These are phyloP conservation scores for Lactuca saligna DNA, from an alignment of 129 eudicot genomes.

Conservation along the genomic window DNA sequence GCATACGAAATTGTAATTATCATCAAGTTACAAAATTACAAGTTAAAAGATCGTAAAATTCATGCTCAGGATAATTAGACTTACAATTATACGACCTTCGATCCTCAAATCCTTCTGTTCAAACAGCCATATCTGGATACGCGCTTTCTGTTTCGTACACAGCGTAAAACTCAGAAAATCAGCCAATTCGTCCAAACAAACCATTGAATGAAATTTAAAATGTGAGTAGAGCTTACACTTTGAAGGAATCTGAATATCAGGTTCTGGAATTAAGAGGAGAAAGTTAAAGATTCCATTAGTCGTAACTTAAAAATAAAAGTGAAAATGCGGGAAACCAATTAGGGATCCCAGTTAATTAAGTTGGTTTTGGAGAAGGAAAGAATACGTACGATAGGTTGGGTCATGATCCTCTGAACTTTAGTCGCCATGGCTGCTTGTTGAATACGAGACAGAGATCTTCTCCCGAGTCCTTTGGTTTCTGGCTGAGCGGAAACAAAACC, in stretches of 20 bases:
- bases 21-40: background rate
- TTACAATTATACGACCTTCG: constrained; percentile 78
- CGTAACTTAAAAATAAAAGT: background rate
- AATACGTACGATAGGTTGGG: constrained; percentile 67
- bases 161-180: background rate
- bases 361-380: background rate
- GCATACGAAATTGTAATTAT: background rate
- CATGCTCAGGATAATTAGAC: background rate
- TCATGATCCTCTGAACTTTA: constrained; percentile 86
- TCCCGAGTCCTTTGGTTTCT: background rate
- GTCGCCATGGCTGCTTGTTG: constrained; percentile 65
- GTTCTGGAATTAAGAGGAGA: constrained; percentile 36
- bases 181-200: background rate
- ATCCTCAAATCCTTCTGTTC: constrained; percentile 87
- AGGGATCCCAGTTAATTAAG: background rate
- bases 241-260: constrained; percentile 79
- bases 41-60: background rate
- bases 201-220: background rate
- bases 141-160: constrained; percentile 53
- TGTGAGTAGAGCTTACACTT: constrained; percentile 44
- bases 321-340: background rate
- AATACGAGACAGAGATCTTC: background rate
- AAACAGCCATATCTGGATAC: constrained; percentile 83
- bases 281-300: background rate
- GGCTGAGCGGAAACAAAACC: constrained; percentile 6